phyloP scores from a whole-genome alignment of 169 alveolate genomes.

The Eimeria maxima region DNA sequence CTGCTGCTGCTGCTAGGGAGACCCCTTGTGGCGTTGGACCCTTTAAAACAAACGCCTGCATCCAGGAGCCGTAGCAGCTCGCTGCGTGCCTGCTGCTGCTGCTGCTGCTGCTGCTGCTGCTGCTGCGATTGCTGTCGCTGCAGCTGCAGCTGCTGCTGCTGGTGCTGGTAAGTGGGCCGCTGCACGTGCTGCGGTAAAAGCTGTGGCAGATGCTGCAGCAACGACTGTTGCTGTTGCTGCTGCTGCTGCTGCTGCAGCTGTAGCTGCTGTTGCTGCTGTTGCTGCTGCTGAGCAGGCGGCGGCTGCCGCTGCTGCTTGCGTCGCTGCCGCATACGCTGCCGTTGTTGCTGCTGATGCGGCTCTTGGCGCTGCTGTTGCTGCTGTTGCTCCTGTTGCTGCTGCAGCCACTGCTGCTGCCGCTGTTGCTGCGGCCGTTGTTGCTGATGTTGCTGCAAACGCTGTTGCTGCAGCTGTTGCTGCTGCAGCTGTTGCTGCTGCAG shows the following conservation, averaged over 20 bases:
- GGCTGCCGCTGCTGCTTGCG: conserved; percentile 11
- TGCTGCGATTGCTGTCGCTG: background rate
- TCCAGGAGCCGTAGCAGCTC: background rate
- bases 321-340: conserved; percentile 4
- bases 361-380: background rate
- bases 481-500: too few relatives aligned
- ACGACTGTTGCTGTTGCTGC: background rate
- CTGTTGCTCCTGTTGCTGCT: background rate
- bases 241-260: background rate
- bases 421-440: too few relatives aligned
- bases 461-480: background rate
- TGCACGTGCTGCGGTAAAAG: background rate
- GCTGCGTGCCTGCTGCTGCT: background rate
- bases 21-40: background rate
- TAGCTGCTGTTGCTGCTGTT: conserved; percentile 8
- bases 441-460: background rate
- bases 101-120: background rate
- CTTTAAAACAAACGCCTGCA: background rate
- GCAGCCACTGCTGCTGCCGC: conserved; percentile 2
- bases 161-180: background rate
- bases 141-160: background rate
- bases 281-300: background rate
- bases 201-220: background rate
- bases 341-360: background rate
- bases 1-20: background rate